Evolutionary conservation across 495 filamentous ascomycete species (phyloP).

Genomic region (Recurvomyces mirabilis): DNA sequence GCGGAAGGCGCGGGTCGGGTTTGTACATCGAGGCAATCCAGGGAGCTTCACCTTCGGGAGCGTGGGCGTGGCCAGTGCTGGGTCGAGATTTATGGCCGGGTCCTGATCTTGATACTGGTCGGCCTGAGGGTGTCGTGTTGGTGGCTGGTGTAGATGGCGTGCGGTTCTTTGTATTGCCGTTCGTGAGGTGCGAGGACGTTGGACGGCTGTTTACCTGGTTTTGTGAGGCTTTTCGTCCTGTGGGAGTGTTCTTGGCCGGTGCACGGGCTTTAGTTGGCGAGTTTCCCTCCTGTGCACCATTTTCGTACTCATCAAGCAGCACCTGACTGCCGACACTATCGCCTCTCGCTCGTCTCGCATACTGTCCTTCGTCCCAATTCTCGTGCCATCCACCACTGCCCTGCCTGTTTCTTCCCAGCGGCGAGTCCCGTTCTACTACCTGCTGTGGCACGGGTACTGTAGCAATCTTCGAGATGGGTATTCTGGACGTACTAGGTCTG

Average conservation of each 20-base stretch:
- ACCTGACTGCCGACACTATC: slow-evolving; percentile 52
- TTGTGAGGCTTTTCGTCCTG: too few species aligned
- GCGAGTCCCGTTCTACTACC: slow-evolving; percentile 60
- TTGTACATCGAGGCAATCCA: slow-evolving; percentile 94
- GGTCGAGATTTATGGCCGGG: slow-evolving; percentile 34
- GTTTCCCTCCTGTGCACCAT: slow-evolving; percentile 16
- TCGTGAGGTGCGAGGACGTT: slow-evolving; percentile 12
- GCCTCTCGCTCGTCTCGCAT: slow-evolving; percentile 58
- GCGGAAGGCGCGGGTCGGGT: slow-evolving; percentile 86
- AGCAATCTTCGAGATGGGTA: slow-evolving; percentile 70
- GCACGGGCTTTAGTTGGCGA: slow-evolving; percentile 30
- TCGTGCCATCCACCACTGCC: slow-evolving; percentile 39
- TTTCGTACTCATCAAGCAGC: slow-evolving; percentile 42
- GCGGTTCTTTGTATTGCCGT: slow-evolving; percentile 1
- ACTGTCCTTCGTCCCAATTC: slow-evolving; percentile 51
- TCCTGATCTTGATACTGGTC: slow-evolving; percentile 4
- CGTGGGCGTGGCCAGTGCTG: slow-evolving; percentile 47
- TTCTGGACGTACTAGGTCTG: slow-evolving; percentile 50
- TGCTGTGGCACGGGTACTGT: slow-evolving; percentile 62
- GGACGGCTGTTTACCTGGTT: too few species aligned
- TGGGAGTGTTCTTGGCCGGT: slow-evolving; percentile 26
- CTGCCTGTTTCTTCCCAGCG: slow-evolving; percentile 50
- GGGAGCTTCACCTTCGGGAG: slow-evolving; percentile 87
- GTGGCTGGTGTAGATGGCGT: slow-evolving; percentile 5
- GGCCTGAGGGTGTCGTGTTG: slow-evolving; percentile 4